Base-by-base conservation (phyloP, 139 green algal species). In the Zygnema circumcarinatum region DNA sequence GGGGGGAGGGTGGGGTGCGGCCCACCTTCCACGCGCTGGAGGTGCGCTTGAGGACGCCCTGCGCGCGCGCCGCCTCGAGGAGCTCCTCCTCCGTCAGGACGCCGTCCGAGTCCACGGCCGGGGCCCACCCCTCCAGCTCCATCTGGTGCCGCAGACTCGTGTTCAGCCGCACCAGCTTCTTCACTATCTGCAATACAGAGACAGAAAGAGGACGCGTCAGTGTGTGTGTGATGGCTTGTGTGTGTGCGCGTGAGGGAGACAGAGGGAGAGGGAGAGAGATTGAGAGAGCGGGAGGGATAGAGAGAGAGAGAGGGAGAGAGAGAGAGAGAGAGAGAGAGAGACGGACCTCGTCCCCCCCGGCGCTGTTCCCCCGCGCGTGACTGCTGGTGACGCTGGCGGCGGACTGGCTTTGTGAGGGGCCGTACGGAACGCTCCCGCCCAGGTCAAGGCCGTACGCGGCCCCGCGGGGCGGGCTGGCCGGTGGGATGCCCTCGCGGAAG, bases 131-230 rank as follows among this genome's bases (percentile, higher is more conserved):
- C 69, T 78, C 69, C 7, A 52, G 35, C 35, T 78, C 35, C 35
- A 78, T 39, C 69, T 78, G 69, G 35, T 41, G 69, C 35, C 69
- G 7, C 35, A 78, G 69, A 11, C 7, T 38, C 7, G 69, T 78
- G 69, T 78, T 78, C 35, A 78, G 69, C 3, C 69, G 69, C 11
- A 78, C 69, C 69, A 78, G 69, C 69, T 78, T 78, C 69, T 78
- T 78, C 69, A 78, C 69, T 52, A 78, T 39, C 69, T 78, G 69
- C 69, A 78, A 3, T 20, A 72, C 54, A 72, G 54, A 72, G 54
- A 29, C 54, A 72, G 29, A 29, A 72, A 72, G 54, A 72, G 54
- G 25, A 72, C 54, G n/a, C n/a, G n/a, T n/a, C n/a, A n/a, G n/a
- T n/a, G n/a, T n/a, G n/a, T n/a, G n/a, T n/a, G n/a, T n/a, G n/a